phyloP scores from a whole-genome alignment of 2,329 filamentous ascomycete genomes.

The Tolypocladium pustulatum region DNA sequence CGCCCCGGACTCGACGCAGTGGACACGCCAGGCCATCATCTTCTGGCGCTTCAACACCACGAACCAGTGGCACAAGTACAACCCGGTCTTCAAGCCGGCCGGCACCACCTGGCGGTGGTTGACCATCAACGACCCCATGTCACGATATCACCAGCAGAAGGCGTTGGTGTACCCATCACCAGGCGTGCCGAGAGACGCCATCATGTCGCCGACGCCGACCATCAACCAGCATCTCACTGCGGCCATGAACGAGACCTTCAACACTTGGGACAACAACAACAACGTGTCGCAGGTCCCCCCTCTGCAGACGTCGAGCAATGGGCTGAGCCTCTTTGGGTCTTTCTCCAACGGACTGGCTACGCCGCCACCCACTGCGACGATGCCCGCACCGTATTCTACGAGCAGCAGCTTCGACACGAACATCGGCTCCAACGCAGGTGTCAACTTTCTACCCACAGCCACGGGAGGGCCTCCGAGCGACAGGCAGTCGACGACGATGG shows the following conservation, averaged over 20 bases:
- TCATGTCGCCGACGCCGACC: conserved; percentile 44
- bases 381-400: conserved; percentile 35
- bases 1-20: conserved; percentile 34
- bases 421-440: conserved; percentile 17
- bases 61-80: conserved; percentile 40
- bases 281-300: conserved; percentile 21
- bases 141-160: conserved; percentile 45
- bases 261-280: conserved; percentile 29
- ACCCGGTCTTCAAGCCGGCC: conserved; percentile 36
- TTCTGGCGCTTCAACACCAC: conserved; percentile 51
- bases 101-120: conserved; percentile 53
- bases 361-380: conserved; percentile 42
- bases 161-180: conserved; percentile 26
- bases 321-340: conserved; percentile 34
- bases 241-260: conserved; percentile 48
- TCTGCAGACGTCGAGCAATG: conserved; percentile 20
- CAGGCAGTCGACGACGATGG: conserved; percentile 13
- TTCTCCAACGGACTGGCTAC: conserved; percentile 44
- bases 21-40: conserved; percentile 49
- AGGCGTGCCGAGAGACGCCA: conserved; percentile 25
- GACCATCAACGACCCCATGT: conserved; percentile 48
- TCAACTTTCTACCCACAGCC: conserved; percentile 19
- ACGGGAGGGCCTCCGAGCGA: conserved; percentile 16
- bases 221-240: conserved; percentile 41
- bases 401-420: conserved; percentile 31